Evolutionary conservation across 768 basidiomycete genomes (phyloP).

Genomic region (Pisolithus marmoratus): DNA sequence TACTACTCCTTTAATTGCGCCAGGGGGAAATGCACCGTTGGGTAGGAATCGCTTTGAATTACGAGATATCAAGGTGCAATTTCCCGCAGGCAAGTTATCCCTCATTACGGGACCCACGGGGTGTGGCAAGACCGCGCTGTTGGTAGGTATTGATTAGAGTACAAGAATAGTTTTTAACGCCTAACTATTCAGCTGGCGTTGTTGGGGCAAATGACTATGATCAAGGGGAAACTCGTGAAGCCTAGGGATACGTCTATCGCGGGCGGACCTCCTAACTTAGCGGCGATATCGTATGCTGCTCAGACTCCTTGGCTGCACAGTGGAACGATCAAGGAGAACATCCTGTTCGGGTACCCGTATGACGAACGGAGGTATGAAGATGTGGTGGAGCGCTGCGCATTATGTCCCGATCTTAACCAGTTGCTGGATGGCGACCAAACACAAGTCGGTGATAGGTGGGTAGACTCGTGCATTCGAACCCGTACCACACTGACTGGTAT

Average conservation of each 20-base stretch:
- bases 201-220: constrained; percentile 66
- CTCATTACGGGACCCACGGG: constrained; percentile 78
- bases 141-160: constrained; percentile 36
- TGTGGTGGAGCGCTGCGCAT: constrained; percentile 42
- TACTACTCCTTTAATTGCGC: not conserved
- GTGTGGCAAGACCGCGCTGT: constrained; percentile 74
- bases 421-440: constrained; percentile 35
- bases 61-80: constrained; percentile 56
- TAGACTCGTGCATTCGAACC: constrained; percentile 14
- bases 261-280: constrained; percentile 51
- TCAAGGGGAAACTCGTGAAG: constrained; percentile 48
- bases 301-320: constrained; percentile 44
- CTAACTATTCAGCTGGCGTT: constrained; percentile 56
- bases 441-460: constrained; percentile 5
- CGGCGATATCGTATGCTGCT: constrained; percentile 41
- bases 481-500: not conserved
- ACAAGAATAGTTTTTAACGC: not conserved
- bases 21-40: constrained; percentile 15
- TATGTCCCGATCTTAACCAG: constrained; percentile 42
- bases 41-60: constrained; percentile 55
- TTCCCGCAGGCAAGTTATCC: constrained; percentile 67
- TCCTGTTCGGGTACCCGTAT: constrained; percentile 48
- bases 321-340: constrained; percentile 53
- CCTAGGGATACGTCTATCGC: constrained; percentile 54
- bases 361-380: constrained; percentile 35